phyloP scores from a whole-genome alignment of 352 stramenopile genomes.

The Pythium chondricola region DNA sequence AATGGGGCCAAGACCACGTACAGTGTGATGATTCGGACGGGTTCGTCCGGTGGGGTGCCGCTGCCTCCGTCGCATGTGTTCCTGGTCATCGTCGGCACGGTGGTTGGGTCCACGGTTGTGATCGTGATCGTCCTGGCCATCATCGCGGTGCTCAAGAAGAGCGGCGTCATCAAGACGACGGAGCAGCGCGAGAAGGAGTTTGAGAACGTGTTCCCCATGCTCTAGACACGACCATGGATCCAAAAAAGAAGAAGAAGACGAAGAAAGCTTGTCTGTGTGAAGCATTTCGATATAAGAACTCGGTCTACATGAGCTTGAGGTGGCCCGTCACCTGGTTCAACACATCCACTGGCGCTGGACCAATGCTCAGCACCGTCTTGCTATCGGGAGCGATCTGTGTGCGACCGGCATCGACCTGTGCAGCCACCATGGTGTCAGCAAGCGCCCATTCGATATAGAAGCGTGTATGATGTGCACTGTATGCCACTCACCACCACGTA shows the following conservation, averaged over 20 bases:
- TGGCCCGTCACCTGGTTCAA: constrained; percentile 74
- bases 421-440: too few species aligned
- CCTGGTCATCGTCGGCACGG: constrained; percentile 38
- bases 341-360: constrained; percentile 54
- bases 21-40: constrained; percentile 13
- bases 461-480: too few species aligned
- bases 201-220: constrained; percentile 44
- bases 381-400: constrained; percentile 82
- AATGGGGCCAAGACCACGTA: constrained; percentile 19
- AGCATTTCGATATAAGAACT: neutral
- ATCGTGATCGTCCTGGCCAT: constrained; percentile 29
- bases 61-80: constrained; percentile 25
- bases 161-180: constrained; percentile 32
- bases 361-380: constrained; percentile 83
- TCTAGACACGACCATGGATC: constrained; percentile 20
- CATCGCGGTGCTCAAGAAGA: constrained; percentile 26
- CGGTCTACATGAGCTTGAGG: constrained; percentile 81
- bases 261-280: neutral
- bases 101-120: constrained; percentile 30
- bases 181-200: constrained; percentile 28
- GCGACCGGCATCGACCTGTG: constrained; percentile 71
- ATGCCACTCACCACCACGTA: constrained; percentile 80
- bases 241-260: too few species aligned
- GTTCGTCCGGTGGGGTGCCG: neutral
- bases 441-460: too few species aligned